Evolutionary conservation across 2,329 filamentous ascomycete genomes (phyloP).

Genomic region (Penicillium sp.): DNA sequence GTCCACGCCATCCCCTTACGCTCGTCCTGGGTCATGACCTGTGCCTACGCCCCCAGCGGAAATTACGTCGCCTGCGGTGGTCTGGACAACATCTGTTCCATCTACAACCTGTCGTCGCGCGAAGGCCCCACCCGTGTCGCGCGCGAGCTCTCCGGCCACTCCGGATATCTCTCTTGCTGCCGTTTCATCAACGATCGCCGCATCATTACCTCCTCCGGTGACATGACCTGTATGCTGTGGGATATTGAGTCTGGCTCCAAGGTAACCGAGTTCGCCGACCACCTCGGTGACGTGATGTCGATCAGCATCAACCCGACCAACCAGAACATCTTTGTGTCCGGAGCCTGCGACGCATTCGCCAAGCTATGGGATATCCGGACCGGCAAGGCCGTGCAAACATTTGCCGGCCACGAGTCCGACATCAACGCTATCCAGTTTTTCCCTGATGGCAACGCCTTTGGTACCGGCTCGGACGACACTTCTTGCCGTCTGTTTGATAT

Average conservation of each 20-base stretch:
- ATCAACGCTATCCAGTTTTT: conserved; percentile 99
- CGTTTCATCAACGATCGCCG: conserved; percentile 98
- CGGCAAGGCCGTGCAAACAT: conserved; percentile 97
- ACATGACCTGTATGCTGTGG: conserved; percentile 99
- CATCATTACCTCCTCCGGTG: conserved; percentile 95
- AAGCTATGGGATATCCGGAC: conserved; percentile 99
- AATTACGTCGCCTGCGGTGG: conserved; percentile 99
- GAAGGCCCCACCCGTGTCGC: conserved; percentile 97
- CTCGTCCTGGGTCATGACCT: conserved; percentile 99
- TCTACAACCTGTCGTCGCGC: conserved; percentile 96
- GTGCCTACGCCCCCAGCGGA: conserved; percentile 94
- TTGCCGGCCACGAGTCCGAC: conserved; percentile 96
- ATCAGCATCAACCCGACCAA: conserved; percentile 99
- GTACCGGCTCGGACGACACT: conserved; percentile 95
- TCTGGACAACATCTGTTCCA: conserved; percentile 98
- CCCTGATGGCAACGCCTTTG: conserved; percentile 97
- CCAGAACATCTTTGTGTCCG: conserved; percentile 99
- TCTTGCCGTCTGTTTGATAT: conserved; percentile 98
- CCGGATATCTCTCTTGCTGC: conserved; percentile 96
- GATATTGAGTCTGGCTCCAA: conserved; percentile 97
- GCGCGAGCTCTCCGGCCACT: conserved; percentile 92
- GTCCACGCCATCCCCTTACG: conserved; percentile 96
- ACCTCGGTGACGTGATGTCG: conserved; percentile 98
- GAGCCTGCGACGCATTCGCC: conserved; percentile 95
- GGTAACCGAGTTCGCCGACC: conserved; percentile 96